A percentile compares a stretch with the other conserved stretches of the same genome.
These are phyloP conservation scores for Furcasterigmium sp. DNA, from an alignment of 2,329 filamentous ascomycete species.

Conservation along the genomic window DNA sequence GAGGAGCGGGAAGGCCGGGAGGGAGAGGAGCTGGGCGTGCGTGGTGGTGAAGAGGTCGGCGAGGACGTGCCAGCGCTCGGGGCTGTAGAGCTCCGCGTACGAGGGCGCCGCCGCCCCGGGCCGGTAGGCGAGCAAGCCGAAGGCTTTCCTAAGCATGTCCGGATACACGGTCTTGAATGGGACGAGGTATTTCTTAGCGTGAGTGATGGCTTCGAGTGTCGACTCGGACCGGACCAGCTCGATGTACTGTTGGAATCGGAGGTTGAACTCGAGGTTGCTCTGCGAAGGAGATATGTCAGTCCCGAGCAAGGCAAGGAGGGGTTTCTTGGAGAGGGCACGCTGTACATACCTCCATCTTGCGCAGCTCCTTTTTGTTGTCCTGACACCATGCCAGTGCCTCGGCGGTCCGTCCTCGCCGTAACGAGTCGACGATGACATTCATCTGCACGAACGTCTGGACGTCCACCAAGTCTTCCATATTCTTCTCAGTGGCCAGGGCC, in stretches of 20 bases:
- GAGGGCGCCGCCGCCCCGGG: slow-evolving; percentile 47
- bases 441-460: slow-evolving; percentile 82
- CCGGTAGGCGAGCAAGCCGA: slow-evolving; percentile 73
- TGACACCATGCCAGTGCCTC: slow-evolving; percentile 86
- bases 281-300: slow-evolving; percentile 24
- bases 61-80: slow-evolving; percentile 68
- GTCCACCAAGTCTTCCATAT: slow-evolving; percentile 78
- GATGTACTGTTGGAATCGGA: slow-evolving; percentile 91
- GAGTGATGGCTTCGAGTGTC: slow-evolving; percentile 72
- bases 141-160: slow-evolving; percentile 64
- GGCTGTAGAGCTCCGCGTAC: slow-evolving; percentile 61
- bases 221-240: slow-evolving; percentile 70
- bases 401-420: slow-evolving; percentile 64
- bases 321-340: slow-evolving; percentile 1
- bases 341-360: slow-evolving; percentile 69
- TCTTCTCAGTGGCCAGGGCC: slow-evolving; percentile 68
- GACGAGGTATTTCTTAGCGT: slow-evolving; percentile 77
- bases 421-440: slow-evolving; percentile 68
- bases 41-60: slow-evolving; percentile 77
- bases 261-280: slow-evolving; percentile 86
- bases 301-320: not conserved
- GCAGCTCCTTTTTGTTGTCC: slow-evolving; percentile 88
- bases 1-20: slow-evolving; percentile 78
- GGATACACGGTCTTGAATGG: slow-evolving; percentile 65
- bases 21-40: slow-evolving; percentile 78